Evolutionary conservation across 768 basidiomycete genomes (phyloP).

Genomic region (Dioszegia aurantiaca): DNA sequence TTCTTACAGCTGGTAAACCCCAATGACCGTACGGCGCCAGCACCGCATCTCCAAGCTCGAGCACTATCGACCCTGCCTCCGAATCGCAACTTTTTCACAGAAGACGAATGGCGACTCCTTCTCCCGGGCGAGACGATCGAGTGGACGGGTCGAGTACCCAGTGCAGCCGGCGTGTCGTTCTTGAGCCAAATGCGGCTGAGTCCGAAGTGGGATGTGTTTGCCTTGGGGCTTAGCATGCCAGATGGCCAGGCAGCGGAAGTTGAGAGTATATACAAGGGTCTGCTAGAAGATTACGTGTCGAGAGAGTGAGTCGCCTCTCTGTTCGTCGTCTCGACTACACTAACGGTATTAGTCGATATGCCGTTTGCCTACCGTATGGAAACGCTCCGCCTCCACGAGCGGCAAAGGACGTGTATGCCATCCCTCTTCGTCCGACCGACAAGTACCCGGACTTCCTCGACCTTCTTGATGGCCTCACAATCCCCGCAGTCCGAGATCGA

Average conservation of each 20-base stretch:
- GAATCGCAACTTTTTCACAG: neutral
- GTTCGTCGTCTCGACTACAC: too few relatives aligned
- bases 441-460: slow-evolving; percentile 43
- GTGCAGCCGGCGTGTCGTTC: slow-evolving; percentile 29
- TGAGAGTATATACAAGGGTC: slow-evolving; percentile 22
- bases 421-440: slow-evolving; percentile 43
- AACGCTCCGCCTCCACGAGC: slow-evolving; percentile 29
- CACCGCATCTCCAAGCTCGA: slow-evolving; percentile 11
- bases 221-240: slow-evolving; percentile 37
- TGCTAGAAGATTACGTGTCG: slow-evolving; percentile 37
- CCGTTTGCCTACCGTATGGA: slow-evolving; percentile 38
- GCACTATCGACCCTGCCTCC: slow-evolving; percentile 19
- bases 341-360: slow-evolving; percentile 41
- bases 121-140: slow-evolving; percentile 33
- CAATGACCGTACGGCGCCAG: slow-evolving; percentile 16
- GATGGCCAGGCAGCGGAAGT: slow-evolving; percentile 25
- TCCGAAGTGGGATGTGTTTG: slow-evolving; percentile 38
- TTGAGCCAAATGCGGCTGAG: slow-evolving; percentile 32
- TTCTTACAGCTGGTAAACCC: slow-evolving; percentile 39
- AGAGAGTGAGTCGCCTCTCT: slow-evolving; percentile 36
- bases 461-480: slow-evolving; percentile 40
- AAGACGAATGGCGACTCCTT: slow-evolving; percentile 29
- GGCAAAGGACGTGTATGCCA: slow-evolving; percentile 45
- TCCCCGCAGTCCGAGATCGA: slow-evolving; percentile 26
- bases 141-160: slow-evolving; percentile 44